Percentiles rank a stretch among this genome's conserved stretches.
Conservation (phyloP, 2,329 filamentous ascomycete species). For the Thyridium curvatum region DNA sequence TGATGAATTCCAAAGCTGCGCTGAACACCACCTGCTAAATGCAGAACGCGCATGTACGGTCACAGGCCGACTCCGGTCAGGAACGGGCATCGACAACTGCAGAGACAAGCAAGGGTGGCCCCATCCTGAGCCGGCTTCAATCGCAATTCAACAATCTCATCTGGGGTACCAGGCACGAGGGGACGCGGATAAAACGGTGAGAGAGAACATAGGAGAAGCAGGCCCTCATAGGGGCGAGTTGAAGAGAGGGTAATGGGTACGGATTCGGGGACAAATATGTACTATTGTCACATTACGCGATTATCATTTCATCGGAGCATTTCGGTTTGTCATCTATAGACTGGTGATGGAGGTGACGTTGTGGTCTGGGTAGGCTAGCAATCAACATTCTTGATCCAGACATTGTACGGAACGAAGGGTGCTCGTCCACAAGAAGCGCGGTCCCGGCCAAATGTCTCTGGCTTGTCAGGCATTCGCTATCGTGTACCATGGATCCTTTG, state of each 20-base stretch:
- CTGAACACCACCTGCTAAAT: constrained; percentile 57
- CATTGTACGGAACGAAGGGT: no score
- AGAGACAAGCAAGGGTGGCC: neutral
- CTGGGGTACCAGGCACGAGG: neutral
- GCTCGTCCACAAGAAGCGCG: no score
- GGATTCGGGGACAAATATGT: constrained; percentile 34
- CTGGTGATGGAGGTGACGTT: constrained; percentile 31
- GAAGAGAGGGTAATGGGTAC: constrained; percentile 16
- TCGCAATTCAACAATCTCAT: neutral
- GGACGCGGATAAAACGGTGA: constrained; percentile 8
- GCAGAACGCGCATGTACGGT: neutral
- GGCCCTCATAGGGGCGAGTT: neutral
- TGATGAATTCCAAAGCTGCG: constrained; percentile 95
- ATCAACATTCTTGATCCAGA: neutral
- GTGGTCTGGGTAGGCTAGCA: constrained; percentile 26
- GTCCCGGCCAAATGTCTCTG: no score
- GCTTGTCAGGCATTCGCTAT: no score
- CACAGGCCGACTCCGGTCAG: no score
- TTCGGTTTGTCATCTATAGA: constrained; percentile 38
- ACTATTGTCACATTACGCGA: constrained; percentile 43
- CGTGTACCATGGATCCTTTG: no score
- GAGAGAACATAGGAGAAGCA: neutral
- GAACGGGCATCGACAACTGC: neutral
- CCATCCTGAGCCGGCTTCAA: neutral
- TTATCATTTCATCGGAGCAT: constrained; percentile 29